Evolutionary conservation across 192 early-diverging fungal genomes (phyloP).

Genomic region (Backusella morwellensis): DNA sequence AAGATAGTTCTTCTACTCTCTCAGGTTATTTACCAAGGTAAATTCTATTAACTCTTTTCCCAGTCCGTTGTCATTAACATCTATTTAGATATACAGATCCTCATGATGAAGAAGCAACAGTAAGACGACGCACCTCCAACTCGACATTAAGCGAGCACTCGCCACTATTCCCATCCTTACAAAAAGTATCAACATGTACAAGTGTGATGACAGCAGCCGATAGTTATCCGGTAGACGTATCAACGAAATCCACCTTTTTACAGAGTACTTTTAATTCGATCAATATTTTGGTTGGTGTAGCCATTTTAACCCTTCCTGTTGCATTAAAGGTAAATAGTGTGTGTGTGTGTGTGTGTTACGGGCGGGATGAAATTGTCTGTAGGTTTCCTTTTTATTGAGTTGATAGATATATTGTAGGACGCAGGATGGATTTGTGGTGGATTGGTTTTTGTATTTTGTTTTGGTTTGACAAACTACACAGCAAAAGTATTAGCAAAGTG

Average conservation of each 20-base stretch:
- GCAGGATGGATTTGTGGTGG: conserved; percentile 62
- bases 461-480: conserved; percentile 47
- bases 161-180: conserved; percentile 14
- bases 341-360: too few species aligned
- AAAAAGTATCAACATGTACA: conserved; percentile 19
- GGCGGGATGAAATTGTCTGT: not conserved
- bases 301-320: conserved; percentile 61
- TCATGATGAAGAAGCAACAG: not conserved
- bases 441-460: conserved; percentile 42
- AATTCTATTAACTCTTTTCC: not conserved
- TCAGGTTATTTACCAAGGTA: conserved; percentile 13
- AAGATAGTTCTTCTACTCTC: not conserved
- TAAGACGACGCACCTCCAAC: not conserved
- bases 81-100: not conserved
- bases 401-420: conserved; percentile 8
- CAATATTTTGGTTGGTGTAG: conserved; percentile 65
- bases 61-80: not conserved
- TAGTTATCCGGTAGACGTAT: conserved; percentile 20
- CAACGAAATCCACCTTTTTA: conserved; percentile 36
- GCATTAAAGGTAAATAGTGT: conserved; percentile 42
- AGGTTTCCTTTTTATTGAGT: not conserved
- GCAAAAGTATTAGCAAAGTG: conserved; percentile 62
- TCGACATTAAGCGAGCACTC: conserved; percentile 5
- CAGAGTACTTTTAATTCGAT: conserved; percentile 56
- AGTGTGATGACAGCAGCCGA: conserved; percentile 33